phyloP scores from a whole-genome alignment of 2,329 filamentous ascomycete species.

The Tolypocladium capitatum region DNA sequence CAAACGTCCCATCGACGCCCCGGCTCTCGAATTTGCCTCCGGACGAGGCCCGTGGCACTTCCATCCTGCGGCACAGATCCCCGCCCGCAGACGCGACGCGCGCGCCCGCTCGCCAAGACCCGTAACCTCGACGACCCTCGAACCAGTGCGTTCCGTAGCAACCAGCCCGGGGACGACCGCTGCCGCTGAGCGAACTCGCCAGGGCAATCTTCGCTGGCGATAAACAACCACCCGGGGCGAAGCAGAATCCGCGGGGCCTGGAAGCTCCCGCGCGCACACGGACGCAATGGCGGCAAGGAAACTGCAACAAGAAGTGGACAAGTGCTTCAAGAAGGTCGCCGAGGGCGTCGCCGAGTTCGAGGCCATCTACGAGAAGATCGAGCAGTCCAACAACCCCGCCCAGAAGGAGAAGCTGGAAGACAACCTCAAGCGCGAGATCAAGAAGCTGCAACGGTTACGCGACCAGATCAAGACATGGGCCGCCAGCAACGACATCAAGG shows the following conservation, averaged over 20 bases:
- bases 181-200: neutral
- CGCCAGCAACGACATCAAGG: slow-evolving; percentile 96
- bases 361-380: slow-evolving; percentile 94
- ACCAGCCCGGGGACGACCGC: neutral
- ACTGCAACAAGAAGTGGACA: slow-evolving; percentile 95
- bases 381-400: slow-evolving; percentile 77
- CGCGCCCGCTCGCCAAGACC: neutral
- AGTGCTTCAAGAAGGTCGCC: slow-evolving; percentile 96
- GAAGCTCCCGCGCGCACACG: slow-evolving; percentile 4
- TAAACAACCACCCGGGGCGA: neutral
- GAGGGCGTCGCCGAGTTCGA: slow-evolving; percentile 91
- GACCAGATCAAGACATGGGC: slow-evolving; percentile 99
- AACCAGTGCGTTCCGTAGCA: neutral
- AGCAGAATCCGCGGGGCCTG: neutral
- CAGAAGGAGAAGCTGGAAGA: slow-evolving; percentile 99
- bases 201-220: neutral
- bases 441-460: slow-evolving; percentile 93
- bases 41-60: neutral
- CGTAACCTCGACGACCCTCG: neutral
- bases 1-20: neutral
- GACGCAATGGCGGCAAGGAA: slow-evolving; percentile 82
- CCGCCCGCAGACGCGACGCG: slow-evolving; percentile 1
- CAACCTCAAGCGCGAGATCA: slow-evolving; percentile 97
- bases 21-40: slow-evolving; percentile 1
- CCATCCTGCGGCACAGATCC: neutral